phyloP scores from a whole-genome alignment of 2,329 filamentous ascomycete species.

The Trichophaea hybrida region DNA sequence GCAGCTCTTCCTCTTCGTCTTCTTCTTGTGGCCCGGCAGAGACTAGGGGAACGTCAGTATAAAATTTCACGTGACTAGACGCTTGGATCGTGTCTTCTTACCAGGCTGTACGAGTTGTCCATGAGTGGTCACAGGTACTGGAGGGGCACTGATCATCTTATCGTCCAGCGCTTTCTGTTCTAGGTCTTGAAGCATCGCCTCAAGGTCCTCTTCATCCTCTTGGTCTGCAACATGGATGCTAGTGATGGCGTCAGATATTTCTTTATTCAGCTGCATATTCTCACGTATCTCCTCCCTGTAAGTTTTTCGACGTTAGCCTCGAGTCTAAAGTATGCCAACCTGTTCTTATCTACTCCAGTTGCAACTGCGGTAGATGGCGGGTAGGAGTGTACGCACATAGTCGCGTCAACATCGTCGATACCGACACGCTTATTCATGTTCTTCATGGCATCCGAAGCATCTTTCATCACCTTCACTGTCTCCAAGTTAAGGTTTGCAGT shows the following conservation, averaged over 20 bases:
- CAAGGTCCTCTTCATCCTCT: constrained; percentile 74
- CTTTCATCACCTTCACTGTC: constrained; percentile 87
- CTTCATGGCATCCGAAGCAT: constrained; percentile 79
- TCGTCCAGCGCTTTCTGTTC: constrained; percentile 89
- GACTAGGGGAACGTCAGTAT: constrained; percentile 31
- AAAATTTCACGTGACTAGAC: background rate
- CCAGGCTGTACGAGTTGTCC: constrained; percentile 11
- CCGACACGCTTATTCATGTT: constrained; percentile 81
- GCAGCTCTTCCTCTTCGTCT: constrained; percentile 88
- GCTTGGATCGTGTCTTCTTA: constrained; percentile 4
- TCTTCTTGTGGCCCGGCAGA: constrained; percentile 51
- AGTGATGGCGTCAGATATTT: constrained; percentile 78
- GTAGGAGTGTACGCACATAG: constrained; percentile 1
- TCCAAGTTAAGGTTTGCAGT: constrained; percentile 98
- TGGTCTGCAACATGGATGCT: constrained; percentile 50
- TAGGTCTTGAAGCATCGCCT: constrained; percentile 68
- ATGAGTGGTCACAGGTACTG: constrained; percentile 20
- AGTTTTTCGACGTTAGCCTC: constrained; percentile 28
- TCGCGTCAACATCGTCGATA: constrained; percentile 57
- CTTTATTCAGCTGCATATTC: constrained; percentile 82
- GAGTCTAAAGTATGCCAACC: background rate
- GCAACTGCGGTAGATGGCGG: background rate
- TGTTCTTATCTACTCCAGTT: constrained; percentile 3
- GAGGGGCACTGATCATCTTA: constrained; percentile 52
- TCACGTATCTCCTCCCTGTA: constrained; percentile 76